Conservation (phyloP, 768 basidiomycete genomes). For the Rhodotorula taiwanensis region DNA sequence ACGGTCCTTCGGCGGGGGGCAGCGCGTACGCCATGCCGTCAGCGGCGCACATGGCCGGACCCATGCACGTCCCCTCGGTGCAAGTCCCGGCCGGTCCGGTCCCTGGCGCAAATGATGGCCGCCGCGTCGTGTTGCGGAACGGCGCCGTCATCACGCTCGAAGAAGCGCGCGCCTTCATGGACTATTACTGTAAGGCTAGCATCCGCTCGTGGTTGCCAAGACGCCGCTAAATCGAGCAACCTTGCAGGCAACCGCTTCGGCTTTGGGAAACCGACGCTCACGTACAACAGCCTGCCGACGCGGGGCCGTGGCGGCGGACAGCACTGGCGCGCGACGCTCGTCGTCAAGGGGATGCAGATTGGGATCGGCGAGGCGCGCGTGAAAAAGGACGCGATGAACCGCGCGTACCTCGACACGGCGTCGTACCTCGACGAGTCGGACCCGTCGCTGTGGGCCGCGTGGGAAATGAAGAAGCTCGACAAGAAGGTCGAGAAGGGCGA, state of each 20-base stretch:
- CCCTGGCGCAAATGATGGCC: conserved; percentile 30
- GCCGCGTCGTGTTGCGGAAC: conserved; percentile 54
- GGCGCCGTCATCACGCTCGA: conserved; percentile 61
- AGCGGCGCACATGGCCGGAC: too few relatives aligned
- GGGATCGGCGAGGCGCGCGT: conserved; percentile 63
- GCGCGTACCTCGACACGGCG: conserved; percentile 79
- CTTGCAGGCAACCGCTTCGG: conserved; percentile 29
- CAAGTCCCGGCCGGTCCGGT: neutral
- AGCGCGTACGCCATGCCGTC: neutral
- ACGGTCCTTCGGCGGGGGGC: conserved; percentile 19
- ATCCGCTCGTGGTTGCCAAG: neutral
- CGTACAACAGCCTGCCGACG: conserved; percentile 38
- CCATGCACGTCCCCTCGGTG: too few relatives aligned
- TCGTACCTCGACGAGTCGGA: conserved; percentile 82
- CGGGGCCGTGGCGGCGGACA: conserved; percentile 3
- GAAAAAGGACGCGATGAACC: conserved; percentile 66
- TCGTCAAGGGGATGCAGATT: conserved; percentile 68
- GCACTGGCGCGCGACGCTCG: conserved; percentile 67
- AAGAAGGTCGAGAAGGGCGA: conserved; percentile 61
- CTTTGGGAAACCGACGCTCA: conserved; percentile 29
- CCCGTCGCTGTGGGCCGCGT: conserved; percentile 67
- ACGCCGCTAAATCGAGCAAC: too few relatives aligned
- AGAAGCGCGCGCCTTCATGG: conserved; percentile 80
- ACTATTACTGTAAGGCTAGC: conserved; percentile 64
- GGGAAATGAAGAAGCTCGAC: conserved; percentile 55